These are phyloP conservation scores for Peronospora destructor DNA, from an alignment of 352 stramenopile genomes.

Conservation along the genomic window DNA sequence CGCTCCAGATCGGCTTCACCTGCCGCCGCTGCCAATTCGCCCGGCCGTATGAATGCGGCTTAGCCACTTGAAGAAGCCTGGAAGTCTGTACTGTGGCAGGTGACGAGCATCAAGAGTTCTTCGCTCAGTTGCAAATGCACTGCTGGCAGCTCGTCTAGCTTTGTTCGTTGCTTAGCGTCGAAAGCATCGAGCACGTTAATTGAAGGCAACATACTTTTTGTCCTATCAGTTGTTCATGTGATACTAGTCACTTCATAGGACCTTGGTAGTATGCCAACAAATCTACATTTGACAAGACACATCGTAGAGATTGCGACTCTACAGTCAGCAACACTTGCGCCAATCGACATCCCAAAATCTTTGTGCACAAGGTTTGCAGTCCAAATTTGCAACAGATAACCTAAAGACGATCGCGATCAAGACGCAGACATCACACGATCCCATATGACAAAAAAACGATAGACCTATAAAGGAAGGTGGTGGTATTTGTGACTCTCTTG, in stretches of 20 bases:
- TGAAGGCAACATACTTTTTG: neutral
- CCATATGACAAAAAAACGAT: conserved; percentile 5
- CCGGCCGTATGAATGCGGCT: conserved; percentile 63
- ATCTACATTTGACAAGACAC: neutral
- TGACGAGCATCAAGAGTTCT: conserved; percentile 3
- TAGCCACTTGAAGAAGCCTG: conserved; percentile 30
- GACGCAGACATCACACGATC: conserved; percentile 1
- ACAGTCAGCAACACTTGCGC: neutral
- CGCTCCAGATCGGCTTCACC: conserved; percentile 61
- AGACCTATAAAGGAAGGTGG: conserved; percentile 24
- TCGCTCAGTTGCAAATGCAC: conserved; percentile 4
- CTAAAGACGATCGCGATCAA: conserved; percentile 7
- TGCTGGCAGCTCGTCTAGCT: conserved; percentile 5
- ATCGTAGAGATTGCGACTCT: neutral
- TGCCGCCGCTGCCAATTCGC: conserved; percentile 42
- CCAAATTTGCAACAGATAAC: neutral
- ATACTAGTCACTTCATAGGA: neutral
- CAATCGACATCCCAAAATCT: too few species aligned
- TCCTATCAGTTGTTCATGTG: neutral
- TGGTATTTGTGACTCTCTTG: conserved; percentile 27
- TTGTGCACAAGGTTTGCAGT: too few species aligned
- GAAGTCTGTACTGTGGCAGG: conserved; percentile 3
- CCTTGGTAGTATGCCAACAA: neutral
- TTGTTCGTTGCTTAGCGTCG: conserved; percentile 23
- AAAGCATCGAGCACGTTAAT: conserved; percentile 7